Evolutionary conservation across 2,329 filamentous ascomycete species (phyloP), one percentile per base, ranked within the genome.

Genomic region (Cylindrodendrum hubeiense): DNA sequence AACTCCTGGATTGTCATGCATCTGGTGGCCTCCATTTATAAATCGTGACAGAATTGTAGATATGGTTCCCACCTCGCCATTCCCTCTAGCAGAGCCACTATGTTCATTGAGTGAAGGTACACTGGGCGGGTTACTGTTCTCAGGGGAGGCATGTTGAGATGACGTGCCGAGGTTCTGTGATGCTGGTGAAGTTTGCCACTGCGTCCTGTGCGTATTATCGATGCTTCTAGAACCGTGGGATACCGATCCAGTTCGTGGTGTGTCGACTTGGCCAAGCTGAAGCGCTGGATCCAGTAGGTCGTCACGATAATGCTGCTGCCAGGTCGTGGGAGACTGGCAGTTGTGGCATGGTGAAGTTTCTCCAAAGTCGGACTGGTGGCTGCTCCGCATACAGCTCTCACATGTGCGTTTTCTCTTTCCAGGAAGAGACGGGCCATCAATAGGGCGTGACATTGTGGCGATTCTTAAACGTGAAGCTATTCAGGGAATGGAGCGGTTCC

Each of bases 381-480:
- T 51, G 3, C 17, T 50, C 15, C 24, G 33, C 3, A 9, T 7
- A 43, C 55, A 59, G 5, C 5, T 4, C 17, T 59, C 55, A 30
- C 55, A 59, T 12, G 55, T 21, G 1, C 55, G 44, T 22, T 59
- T 59, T 21, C 55, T 50, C 46, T 59, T 59, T n/a, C 21, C 30
- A 21, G 26, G 46, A 21, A 24, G 4, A 7, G 41, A 19, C 4
- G 12, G 19, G 10, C 19, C 15, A 2, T 37, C 26, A 17, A 15
- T 1, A 37, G 28, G 15, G 26, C 6, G 19, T 26, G 41, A 56
- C 53, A 56, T 56, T 2, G 21, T 34, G 53, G 12, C 19, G n/a
- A 34, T 21, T 30, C 7, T 12, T 56, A 21, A 34, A 4, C 10
- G 39, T 12, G 9, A 12, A 43, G 39, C 5, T 21, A 19, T 43